Percentiles rank a stretch among this genome's conserved stretches.
These are phyloP conservation scores for Didymella keratinophila DNA, from an alignment of 2,329 filamentous ascomycete genomes.

Conservation along the genomic window DNA sequence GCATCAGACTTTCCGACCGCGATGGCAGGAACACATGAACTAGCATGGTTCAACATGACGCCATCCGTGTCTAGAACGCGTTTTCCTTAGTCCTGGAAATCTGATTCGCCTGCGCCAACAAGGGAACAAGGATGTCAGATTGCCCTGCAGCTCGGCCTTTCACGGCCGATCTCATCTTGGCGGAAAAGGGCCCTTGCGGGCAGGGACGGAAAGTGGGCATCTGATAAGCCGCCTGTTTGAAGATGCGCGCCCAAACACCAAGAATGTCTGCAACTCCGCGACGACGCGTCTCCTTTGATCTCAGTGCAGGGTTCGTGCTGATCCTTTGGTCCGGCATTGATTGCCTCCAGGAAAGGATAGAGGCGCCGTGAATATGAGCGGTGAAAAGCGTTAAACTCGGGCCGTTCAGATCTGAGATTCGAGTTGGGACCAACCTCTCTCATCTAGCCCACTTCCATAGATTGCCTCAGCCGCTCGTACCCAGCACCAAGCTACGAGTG, in stretches of 20 bases:
- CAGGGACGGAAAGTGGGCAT: slow-evolving; percentile 7
- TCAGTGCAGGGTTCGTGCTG: not conserved
- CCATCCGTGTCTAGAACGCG: slow-evolving; percentile 34
- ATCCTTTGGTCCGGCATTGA: not conserved
- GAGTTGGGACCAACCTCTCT: slow-evolving; percentile 4
- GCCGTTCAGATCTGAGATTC: slow-evolving; percentile 3
- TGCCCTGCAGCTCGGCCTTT: slow-evolving; percentile 18
- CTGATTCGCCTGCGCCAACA: slow-evolving; percentile 18
- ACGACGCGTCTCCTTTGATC: not conserved
- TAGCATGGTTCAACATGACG: slow-evolving; percentile 37
- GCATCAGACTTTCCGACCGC: slow-evolving; percentile 25
- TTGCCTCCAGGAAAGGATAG: not conserved
- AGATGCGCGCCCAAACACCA: slow-evolving; percentile 5
- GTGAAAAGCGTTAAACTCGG: slow-evolving; percentile 14
- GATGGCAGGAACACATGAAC: slow-evolving; percentile 40
- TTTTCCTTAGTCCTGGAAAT: slow-evolving; percentile 8
- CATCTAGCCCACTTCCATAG: not conserved
- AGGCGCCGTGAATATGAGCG: not conserved
- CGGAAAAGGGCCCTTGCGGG: slow-evolving; percentile 7
- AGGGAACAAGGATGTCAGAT: slow-evolving; percentile 7
- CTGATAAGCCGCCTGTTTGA: slow-evolving; percentile 7
- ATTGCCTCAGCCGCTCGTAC: slow-evolving; percentile 3
- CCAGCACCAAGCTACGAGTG: not conserved
- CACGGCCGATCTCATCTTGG: slow-evolving; percentile 17
- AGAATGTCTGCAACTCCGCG: slow-evolving; percentile 2